These are phyloP conservation scores for Polygonum maritimum DNA, from an alignment of 148 eudicot genomes.

Conservation along the genomic window DNA sequence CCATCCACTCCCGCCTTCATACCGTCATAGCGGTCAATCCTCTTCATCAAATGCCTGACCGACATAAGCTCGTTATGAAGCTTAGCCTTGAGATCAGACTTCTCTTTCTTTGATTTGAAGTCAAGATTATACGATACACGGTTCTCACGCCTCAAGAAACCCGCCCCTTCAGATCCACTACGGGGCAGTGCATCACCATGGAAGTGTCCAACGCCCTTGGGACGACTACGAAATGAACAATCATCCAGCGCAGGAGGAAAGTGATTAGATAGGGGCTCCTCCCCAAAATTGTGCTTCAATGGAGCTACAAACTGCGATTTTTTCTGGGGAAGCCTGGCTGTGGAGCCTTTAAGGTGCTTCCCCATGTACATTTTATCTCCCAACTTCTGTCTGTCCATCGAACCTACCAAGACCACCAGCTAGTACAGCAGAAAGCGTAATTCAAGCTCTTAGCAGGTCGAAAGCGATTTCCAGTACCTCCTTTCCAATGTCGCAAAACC, in stretches of 20 bases:
- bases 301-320: slow-evolving; percentile 15
- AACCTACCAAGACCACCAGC: neutral
- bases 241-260: slow-evolving; percentile 29
- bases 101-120: slow-evolving; percentile 63
- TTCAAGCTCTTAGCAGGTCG: neutral
- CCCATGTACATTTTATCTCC: slow-evolving; percentile 1
- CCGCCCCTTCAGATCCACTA: slow-evolving; percentile 25
- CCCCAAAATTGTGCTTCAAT: slow-evolving; percentile 18
- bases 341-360: slow-evolving; percentile 26
- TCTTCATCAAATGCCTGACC: slow-evolving; percentile 57
- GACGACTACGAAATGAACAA: slow-evolving; percentile 28
- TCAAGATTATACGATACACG: slow-evolving; percentile 48
- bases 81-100: slow-evolving; percentile 50
- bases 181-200: slow-evolving; percentile 16
- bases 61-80: slow-evolving; percentile 64
- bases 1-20: slow-evolving; percentile 10
- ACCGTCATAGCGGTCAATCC: slow-evolving; percentile 40
- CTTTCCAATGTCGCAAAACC: neutral
- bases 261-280: slow-evolving; percentile 17
- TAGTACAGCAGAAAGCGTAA: neutral
- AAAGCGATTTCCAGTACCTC: neutral
- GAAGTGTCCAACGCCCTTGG: slow-evolving; percentile 6
- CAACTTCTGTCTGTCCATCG: slow-evolving; percentile 1
- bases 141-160: slow-evolving; percentile 33
- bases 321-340: slow-evolving; percentile 17